A percentile compares a stretch with the other conserved stretches of the same genome.
These are phyloP conservation scores for Halophytophthora polymorphica DNA, from an alignment of 352 stramenopile species.

Conservation along the genomic window DNA sequence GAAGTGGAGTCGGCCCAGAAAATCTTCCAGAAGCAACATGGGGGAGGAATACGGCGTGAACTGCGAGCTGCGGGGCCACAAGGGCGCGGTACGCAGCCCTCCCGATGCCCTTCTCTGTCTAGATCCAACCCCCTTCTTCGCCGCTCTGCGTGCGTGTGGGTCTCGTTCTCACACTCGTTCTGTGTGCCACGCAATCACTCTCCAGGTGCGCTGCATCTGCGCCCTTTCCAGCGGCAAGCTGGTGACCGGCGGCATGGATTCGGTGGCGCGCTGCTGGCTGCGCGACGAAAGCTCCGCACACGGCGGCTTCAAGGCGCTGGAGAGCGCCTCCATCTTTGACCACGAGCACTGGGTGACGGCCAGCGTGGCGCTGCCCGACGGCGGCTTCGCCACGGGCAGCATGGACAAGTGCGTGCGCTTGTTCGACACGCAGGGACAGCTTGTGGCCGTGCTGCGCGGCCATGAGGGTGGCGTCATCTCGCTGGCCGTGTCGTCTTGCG, in stretches of 20 bases:
- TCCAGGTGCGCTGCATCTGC: constrained; percentile 60
- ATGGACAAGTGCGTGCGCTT: constrained; percentile 84
- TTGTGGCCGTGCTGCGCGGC: constrained; percentile 39
- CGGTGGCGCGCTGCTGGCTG: constrained; percentile 50
- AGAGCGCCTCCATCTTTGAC: constrained; percentile 59
- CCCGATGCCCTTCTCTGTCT: not conserved
- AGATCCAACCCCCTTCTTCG: not conserved
- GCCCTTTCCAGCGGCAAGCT: constrained; percentile 46
- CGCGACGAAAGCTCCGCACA: constrained; percentile 19
- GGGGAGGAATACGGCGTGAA: constrained; percentile 25
- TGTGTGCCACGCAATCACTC: constrained; percentile 5
- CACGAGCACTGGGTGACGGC: constrained; percentile 86
- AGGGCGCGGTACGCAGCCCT: constrained; percentile 58
- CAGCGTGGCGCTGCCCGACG: constrained; percentile 35
- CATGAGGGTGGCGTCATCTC: constrained; percentile 82
- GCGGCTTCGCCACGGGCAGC: constrained; percentile 67
- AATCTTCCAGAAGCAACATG: constrained; percentile 10
- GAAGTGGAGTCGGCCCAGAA: no score
- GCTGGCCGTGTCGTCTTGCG: constrained; percentile 38
- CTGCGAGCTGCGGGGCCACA: constrained; percentile 67
- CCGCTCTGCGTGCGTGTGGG: not conserved
- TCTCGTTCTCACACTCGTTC: constrained; percentile 3
- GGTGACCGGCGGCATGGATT: constrained; percentile 80
- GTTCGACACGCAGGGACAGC: constrained; percentile 46
- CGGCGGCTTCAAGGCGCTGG: constrained; percentile 34